A percentile compares a stretch with the other conserved stretches of the same genome.
Conservation (phyloP, 2,329 filamentous ascomycete species). For the Monosporascus sp. region DNA sequence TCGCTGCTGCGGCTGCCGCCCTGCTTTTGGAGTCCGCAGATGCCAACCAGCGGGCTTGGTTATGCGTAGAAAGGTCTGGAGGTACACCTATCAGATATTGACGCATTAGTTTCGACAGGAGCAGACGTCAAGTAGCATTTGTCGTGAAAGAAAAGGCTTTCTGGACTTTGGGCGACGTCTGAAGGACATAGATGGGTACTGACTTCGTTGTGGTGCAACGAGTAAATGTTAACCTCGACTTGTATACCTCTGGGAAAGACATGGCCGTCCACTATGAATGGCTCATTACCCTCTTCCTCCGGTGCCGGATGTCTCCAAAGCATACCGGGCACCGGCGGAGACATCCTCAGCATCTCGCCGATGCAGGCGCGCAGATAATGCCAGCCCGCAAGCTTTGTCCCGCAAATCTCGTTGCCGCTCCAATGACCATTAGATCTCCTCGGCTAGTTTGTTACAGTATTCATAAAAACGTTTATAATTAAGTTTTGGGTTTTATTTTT, state of each 20-base stretch:
- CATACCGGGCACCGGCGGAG: slow-evolving; percentile 7
- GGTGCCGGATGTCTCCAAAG: slow-evolving; percentile 9
- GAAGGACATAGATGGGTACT: not conserved
- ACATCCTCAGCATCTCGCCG: slow-evolving; percentile 15
- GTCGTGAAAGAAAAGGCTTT: not conserved
- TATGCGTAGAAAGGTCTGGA: slow-evolving; percentile 4
- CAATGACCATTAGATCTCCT: slow-evolving; percentile 11
- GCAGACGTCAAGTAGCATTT: not conserved
- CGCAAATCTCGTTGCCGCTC: slow-evolving; percentile 5
- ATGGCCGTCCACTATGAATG: slow-evolving; percentile 8
- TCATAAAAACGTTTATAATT: no score
- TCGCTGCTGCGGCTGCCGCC: slow-evolving; percentile 10
- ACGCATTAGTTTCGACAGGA: not conserved
- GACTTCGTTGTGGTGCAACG: slow-evolving; percentile 9
- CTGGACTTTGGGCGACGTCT: no score
- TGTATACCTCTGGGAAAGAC: slow-evolving; percentile 5
- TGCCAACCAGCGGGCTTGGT: slow-evolving; percentile 10
- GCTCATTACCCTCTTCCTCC: not conserved
- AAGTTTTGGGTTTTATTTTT: no score
- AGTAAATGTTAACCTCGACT: slow-evolving; percentile 7
- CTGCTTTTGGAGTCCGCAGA: not conserved
- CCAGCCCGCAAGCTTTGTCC: slow-evolving; percentile 5
- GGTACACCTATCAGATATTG: slow-evolving; percentile 4
- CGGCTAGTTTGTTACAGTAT: slow-evolving; percentile 8
- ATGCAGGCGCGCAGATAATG: slow-evolving; percentile 15